Percentiles rank a stretch among this genome's conserved stretches.
These are phyloP conservation scores for Chlamydomonas reinhardtii DNA, from an alignment of 163 green algal genomes.

Conservation along the genomic window DNA sequence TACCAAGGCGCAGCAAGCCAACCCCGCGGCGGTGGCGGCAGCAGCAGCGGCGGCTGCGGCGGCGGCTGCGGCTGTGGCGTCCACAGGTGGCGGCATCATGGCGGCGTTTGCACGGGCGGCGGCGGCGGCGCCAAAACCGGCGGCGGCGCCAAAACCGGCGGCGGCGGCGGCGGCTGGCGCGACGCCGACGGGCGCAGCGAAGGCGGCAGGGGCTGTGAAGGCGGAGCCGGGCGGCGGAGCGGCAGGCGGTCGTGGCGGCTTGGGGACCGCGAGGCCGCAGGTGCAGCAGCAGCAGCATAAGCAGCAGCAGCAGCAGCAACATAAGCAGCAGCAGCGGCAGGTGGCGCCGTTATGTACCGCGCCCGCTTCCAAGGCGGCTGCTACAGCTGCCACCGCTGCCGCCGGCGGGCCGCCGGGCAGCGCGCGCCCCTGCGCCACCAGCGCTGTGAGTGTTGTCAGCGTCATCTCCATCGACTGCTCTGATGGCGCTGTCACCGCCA, in stretches of 20 bases:
- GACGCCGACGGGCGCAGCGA: background rate
- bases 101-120: background rate
- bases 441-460: background rate
- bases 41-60: background rate
- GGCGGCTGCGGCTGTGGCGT: background rate
- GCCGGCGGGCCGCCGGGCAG: background rate
- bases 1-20: background rate
- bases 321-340: too few relatives aligned
- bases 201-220: too few relatives aligned
- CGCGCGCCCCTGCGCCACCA: background rate
- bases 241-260: too few relatives aligned
- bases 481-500: background rate
- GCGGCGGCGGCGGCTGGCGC: background rate
- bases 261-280: too few relatives aligned
- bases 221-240: too few relatives aligned
- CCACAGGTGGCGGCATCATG: background rate
- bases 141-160: background rate
- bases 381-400: background rate
- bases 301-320: too few relatives aligned
- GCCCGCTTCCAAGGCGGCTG: too few relatives aligned
- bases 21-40: background rate
- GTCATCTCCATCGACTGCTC: constrained; percentile 28
- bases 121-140: background rate
- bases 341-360: too few relatives aligned
- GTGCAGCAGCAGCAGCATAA: too few relatives aligned